Evolutionary conservation across 345 rosid genomes (phyloP), one percentile per base, ranked within the genome.

Genomic region (Pistacia atlantica): DNA sequence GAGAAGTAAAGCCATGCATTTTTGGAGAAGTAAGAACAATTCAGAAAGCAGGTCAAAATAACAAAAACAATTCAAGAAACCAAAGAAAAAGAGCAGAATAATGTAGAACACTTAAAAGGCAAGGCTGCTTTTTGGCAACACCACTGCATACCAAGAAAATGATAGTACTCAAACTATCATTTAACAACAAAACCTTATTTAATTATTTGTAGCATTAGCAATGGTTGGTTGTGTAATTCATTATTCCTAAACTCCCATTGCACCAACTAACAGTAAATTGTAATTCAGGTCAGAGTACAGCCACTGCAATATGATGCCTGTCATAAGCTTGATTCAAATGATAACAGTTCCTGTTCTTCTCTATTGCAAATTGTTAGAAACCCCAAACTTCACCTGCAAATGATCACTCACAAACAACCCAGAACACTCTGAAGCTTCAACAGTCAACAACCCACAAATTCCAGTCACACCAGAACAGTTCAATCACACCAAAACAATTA

Each of bases 271-370:
- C 45, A 72, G 1, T 51, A 62, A 62, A 60, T 60, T 46, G 57
- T n/a, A 60, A 28, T 62, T 72, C 67, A 60, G 45, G 28, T 46
- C 45, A 72, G 45, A 59, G 42, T 60, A 56, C 28, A 60, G 48
- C 38, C 58, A 46, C 5, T 46, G 75, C 17, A 69, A 60, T 17
- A 8, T 8, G 17, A 9, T 60, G 57, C 57, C 57, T 54, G 57
- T 16, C 18, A 17, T 5, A 13, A 13, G 18, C 18, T 16, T 6
- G 18, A 54, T 54, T 54, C 57, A 54, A 54, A 54, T 13, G 57
- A 11, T 51, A 51, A 12, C 16, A 11, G 55, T 12, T 51, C 17
- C 55, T 51, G 57, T 33, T 51, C 60, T 13, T 45, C 63, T 73
- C 49, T 49, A 63, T 35, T 62, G 8, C 25, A 22, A 22, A 22